Evolutionary conservation across 306 rosid species (phyloP).

Genomic region (Aeschynomene evenia): DNA sequence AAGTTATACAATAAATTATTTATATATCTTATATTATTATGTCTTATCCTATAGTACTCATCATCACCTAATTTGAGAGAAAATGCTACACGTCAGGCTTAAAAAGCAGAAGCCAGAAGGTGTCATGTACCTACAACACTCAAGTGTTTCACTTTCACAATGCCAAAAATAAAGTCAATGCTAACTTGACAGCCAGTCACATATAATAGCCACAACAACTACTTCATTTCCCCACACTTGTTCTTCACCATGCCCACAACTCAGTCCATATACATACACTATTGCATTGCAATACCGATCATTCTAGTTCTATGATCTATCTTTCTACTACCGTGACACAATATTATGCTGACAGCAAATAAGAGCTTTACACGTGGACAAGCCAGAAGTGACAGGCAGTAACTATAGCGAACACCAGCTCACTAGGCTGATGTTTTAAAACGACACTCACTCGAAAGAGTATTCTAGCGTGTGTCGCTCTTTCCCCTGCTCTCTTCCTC

Average conservation of each 20-base stretch:
- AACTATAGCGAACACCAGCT: neutral
- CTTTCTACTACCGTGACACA: too few species aligned
- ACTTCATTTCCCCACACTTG: too few species aligned
- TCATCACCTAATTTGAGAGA: too few species aligned
- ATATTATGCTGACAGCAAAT: neutral
- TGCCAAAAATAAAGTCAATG: neutral
- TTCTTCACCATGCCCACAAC: neutral
- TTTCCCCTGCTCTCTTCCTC: neutral
- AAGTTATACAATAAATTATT: too few species aligned
- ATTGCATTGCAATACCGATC: neutral
- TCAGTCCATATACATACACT: slow-evolving; percentile 25
- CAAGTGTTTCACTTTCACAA: neutral
- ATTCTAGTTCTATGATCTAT: neutral
- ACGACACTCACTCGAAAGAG: neutral
- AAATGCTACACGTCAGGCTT: neutral
- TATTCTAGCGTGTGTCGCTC: neutral
- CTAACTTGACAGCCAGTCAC: neutral
- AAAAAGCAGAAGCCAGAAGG: neutral
- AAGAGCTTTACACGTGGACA: slow-evolving; percentile 20
- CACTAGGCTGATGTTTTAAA: neutral
- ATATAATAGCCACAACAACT: too few species aligned
- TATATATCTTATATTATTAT: too few species aligned
- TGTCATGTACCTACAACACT: neutral
- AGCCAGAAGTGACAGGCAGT: slow-evolving; percentile 1
- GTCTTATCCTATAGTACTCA: too few species aligned